Evolutionary conservation across 805 yeast genomes (phyloP), one percentile per base, ranked within the genome.

Genomic region (Scheffersomyces stipitis): DNA sequence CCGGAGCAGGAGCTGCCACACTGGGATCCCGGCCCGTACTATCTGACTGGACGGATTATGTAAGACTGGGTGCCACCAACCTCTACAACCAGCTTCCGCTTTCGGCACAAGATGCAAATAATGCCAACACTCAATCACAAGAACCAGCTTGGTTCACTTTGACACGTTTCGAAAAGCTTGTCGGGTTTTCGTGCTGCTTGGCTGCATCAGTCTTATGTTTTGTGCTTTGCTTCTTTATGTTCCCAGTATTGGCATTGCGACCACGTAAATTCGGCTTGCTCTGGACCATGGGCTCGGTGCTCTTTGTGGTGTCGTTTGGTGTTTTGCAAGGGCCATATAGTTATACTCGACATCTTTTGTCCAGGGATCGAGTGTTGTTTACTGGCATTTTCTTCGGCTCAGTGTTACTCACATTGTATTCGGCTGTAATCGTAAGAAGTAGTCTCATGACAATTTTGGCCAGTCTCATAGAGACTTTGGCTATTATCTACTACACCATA

Each of bases 291-390:
- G 99, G 98, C 0, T 85, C 96, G 1, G 55, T 93, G 10, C 63
- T 93, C 30, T 91, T 93, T 62, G 86, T 93, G 14, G 56, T 86
- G 4, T 86, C 96, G 24, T 93, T 93, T 64, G 97, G 96, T 1
- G 78, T 88, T 14, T 65, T 91, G 15, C 96, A 89, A 66, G 99
- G 99, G 0, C 97, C 97, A 0, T 71, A 79, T n/a, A 81, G 82
- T 24, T 93, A 88, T 57, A 44, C 79, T 28, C 67, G 69, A 32
- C 98, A 91, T 57, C 71, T 93, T 44, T 59, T 84, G 4, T 82
- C 96, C 3, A 73, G 76, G 26, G 84, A 80, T 34, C 74, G 99
- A 48, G 66, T 91, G 30, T 81, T 90, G 30, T 91, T 93, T 59
- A 81, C 96, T 0, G 46, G 75, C 8, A 80, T 88, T 27, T 91